These are phyloP conservation scores for Populus pruinosa DNA, from an alignment of 345 rosid species.

Conservation along the genomic window DNA sequence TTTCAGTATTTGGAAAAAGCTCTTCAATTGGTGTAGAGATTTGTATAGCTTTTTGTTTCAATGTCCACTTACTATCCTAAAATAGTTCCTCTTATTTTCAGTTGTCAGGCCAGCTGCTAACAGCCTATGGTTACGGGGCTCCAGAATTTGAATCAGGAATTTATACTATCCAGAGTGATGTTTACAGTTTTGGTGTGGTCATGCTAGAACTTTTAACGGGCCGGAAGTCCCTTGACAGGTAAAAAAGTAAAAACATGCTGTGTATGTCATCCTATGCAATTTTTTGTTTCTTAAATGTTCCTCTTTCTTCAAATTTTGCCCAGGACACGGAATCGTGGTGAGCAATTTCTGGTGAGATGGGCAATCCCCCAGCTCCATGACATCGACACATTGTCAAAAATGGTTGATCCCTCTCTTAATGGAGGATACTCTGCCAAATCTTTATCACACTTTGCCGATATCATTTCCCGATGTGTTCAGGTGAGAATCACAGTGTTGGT, in stretches of 20 bases:
- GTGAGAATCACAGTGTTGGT: constrained; percentile 33
- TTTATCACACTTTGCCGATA: constrained; percentile 85
- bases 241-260: constrained; percentile 5
- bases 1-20: background rate
- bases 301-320: constrained; percentile 5
- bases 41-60: background rate
- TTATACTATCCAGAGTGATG: constrained; percentile 84
- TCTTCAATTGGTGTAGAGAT: background rate
- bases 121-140: constrained; percentile 89
- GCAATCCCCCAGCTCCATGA: constrained; percentile 94
- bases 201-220: constrained; percentile 98
- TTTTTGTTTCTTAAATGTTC: background rate
- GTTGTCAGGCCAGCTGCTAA: constrained; percentile 84
- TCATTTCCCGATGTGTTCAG: constrained; percentile 92
- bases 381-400: constrained; percentile 81
- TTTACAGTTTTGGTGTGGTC: constrained; percentile 94
- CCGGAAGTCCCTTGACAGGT: constrained; percentile 85
- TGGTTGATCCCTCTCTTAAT: constrained; percentile 89
- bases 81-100: constrained; percentile 33
- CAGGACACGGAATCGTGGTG: constrained; percentile 72
- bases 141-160: constrained; percentile 94
- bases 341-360: constrained; percentile 95
- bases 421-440: constrained; percentile 85
- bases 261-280: background rate
- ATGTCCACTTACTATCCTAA: background rate